These are phyloP conservation scores for Populus simonii DNA, from an alignment of 345 rosid genomes.

Conservation along the genomic window DNA sequence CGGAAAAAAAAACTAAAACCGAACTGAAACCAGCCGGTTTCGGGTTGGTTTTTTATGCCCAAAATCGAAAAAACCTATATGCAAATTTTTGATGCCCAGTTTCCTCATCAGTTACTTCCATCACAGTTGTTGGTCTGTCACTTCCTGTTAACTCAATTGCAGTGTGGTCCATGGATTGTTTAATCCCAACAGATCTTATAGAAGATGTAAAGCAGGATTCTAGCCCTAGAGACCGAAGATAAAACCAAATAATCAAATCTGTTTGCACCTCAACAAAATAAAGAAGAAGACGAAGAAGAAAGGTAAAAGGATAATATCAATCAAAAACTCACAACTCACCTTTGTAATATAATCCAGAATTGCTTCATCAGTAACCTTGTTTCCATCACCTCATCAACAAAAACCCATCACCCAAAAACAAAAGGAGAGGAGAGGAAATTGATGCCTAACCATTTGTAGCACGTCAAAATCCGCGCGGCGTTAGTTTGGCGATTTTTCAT, in stretches of 20 bases:
- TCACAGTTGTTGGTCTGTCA: slow-evolving; percentile 54
- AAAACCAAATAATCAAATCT: slow-evolving; percentile 14
- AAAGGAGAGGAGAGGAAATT: neutral
- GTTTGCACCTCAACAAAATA: neutral
- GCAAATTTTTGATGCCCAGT: no score
- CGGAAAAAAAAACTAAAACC: no score
- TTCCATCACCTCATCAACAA: slow-evolving; percentile 28
- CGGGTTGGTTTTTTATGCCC: no score
- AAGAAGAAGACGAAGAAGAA: neutral
- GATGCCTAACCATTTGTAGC: slow-evolving; percentile 60
- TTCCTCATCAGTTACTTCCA: no score
- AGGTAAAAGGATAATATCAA: neutral
- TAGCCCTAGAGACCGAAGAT: slow-evolving; percentile 67
- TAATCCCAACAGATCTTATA: slow-evolving; percentile 66
- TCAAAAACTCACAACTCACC: slow-evolving; percentile 38
- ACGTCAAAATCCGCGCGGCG: no score
- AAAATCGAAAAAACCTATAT: no score
- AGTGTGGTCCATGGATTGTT: slow-evolving; percentile 64
- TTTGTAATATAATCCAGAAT: slow-evolving; percentile 71
- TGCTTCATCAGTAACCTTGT: slow-evolving; percentile 69
- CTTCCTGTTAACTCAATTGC: slow-evolving; percentile 80
- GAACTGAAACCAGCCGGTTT: no score
- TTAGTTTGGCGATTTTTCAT: no score
- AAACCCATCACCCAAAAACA: neutral
- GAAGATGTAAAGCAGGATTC: slow-evolving; percentile 71